These are phyloP conservation scores for Yarrowia sp. DNA, from an alignment of 805 yeast genomes.

Conservation along the genomic window DNA sequence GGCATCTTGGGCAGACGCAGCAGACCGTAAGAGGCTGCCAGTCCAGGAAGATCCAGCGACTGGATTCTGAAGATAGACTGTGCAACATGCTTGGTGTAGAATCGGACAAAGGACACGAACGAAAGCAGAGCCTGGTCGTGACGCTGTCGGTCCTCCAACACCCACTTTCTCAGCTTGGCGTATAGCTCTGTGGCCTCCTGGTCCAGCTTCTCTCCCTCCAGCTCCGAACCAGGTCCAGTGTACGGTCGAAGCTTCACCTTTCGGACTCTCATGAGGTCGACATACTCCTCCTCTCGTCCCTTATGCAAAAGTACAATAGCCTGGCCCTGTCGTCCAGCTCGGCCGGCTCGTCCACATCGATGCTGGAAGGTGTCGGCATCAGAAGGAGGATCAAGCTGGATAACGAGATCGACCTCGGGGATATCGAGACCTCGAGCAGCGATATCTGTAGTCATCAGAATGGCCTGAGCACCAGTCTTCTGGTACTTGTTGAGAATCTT, in stretches of 20 bases:
- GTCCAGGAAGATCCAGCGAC: conserved; percentile 64
- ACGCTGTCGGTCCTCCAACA: conserved; percentile 69
- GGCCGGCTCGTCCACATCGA: conserved; percentile 91
- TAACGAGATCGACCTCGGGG: conserved; percentile 88
- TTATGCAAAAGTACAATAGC: conserved; percentile 71
- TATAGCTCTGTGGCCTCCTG: conserved; percentile 22
- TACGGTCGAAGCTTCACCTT: conserved; percentile 53
- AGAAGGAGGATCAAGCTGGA: conserved; percentile 94
- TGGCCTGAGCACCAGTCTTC: conserved; percentile 47
- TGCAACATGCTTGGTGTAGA: conserved; percentile 85
- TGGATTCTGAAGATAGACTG: conserved; percentile 79
- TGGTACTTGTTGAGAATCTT: conserved; percentile 67
- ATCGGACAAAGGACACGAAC: conserved; percentile 77
- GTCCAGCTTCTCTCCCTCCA: conserved; percentile 29
- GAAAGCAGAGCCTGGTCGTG: conserved; percentile 80
- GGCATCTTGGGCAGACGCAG: conserved; percentile 93
- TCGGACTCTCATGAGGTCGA: conserved; percentile 75
- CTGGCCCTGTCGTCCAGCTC: conserved; percentile 81
- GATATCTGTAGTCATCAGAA: conserved; percentile 92
- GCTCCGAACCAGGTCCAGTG: conserved; percentile 28
- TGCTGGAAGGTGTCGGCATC: conserved; percentile 91
- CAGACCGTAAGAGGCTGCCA: conserved; percentile 77
- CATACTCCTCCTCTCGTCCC: conserved; percentile 77
- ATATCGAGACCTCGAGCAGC: conserved; percentile 97
- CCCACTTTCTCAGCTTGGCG: conserved; percentile 49